phyloP scores from a whole-genome alignment of 345 rosid species.

The Hypericum perforatum region DNA sequence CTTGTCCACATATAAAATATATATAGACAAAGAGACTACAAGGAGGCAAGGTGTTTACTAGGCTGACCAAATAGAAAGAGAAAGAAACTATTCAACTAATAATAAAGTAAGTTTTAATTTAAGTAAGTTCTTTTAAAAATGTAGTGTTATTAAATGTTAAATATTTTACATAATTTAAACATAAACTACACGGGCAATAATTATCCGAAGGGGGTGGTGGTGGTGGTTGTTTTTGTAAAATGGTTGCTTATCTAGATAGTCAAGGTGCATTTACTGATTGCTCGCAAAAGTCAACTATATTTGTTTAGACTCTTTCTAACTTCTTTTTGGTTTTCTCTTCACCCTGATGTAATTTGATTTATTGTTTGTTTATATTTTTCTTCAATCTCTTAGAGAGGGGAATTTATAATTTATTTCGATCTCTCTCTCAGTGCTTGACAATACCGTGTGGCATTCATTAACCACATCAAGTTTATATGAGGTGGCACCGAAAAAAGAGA shows the following conservation, averaged over 20 bases:
- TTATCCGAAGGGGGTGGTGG: no score
- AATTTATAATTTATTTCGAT: neutral
- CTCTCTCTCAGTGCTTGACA: constrained; percentile 9
- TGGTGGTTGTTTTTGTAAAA: no score
- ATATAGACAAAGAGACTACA: constrained; percentile 5
- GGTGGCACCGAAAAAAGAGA: constrained; percentile 19
- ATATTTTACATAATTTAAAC: no score
- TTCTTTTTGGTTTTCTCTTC: neutral
- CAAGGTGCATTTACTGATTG: constrained; percentile 49
- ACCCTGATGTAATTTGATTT: no score
- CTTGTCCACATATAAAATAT: constrained; percentile 18
- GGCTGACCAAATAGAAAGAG: constrained; percentile 29
- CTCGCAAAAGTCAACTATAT: constrained; percentile 41
- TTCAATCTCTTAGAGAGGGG: no score
- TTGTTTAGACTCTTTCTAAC: constrained; percentile 19
- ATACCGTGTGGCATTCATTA: constrained; percentile 26
- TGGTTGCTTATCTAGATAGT: no score
- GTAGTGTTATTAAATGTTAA: no score
- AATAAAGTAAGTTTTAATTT: no score
- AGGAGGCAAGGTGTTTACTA: neutral
- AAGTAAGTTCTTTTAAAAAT: no score
- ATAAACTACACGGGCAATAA: no score
- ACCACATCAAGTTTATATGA: constrained; percentile 4
- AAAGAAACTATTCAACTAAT: no score
- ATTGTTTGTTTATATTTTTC: no score